Percentiles rank a stretch among this genome's conserved stretches.
Evolutionary conservation across 2,329 filamentous ascomycete species (phyloP).

Genomic region (Camptophora hylomeconis): DNA sequence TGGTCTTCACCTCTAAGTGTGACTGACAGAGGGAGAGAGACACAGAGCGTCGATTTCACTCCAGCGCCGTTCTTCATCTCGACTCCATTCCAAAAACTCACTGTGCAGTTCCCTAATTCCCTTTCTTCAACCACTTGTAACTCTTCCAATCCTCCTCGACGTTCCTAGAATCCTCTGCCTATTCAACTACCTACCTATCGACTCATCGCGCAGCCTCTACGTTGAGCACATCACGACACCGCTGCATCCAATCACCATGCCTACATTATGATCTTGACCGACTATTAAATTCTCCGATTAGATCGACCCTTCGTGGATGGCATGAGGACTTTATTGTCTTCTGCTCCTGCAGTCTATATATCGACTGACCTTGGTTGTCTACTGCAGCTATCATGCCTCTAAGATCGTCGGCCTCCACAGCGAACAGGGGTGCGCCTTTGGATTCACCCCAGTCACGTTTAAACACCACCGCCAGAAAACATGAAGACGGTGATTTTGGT

Average conservation of each 20-base stretch:
- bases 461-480: conserved; percentile 1
- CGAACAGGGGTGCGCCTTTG: conserved; percentile 1
- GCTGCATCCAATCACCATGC: not conserved
- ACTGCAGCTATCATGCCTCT: conserved; percentile 3
- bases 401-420: conserved; percentile 2
- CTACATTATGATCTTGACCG: conserved; percentile 5
- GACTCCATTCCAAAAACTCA: too few species aligned
- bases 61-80: too few species aligned
- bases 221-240: too few species aligned
- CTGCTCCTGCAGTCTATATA: too few species aligned
- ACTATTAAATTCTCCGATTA: conserved; percentile 1
- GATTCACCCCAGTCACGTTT: conserved; percentile 2
- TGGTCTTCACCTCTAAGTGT: too few species aligned
- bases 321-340: conserved; percentile 4
- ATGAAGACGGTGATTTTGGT: conserved; percentile 15
- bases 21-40: too few species aligned
- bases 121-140: too few species aligned
- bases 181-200: not conserved
- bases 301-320: conserved; percentile 1
- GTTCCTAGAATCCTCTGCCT: conserved; percentile 3
- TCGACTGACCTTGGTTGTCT: conserved; percentile 2
- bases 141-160: not conserved
- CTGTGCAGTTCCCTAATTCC: too few species aligned
- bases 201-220: too few species aligned
- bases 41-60: too few species aligned